These are phyloP conservation scores for Rhizopogon sp. DNA, from an alignment of 768 basidiomycete species.

Conservation along the genomic window DNA sequence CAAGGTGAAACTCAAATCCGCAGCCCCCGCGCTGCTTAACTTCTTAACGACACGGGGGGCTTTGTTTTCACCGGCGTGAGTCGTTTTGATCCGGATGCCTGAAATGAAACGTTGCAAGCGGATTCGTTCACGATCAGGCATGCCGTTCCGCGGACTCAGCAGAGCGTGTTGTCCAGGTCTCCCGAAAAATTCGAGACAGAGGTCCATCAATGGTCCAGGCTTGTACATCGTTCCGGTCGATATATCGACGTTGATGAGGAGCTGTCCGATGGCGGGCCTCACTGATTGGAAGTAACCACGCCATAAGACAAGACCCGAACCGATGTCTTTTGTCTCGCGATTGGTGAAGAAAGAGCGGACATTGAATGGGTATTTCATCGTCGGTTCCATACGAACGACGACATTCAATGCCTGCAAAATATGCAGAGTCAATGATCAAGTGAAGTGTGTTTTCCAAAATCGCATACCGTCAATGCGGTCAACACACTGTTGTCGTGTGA, in stretches of 20 bases:
- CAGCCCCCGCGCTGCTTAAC: slow-evolving; percentile 50
- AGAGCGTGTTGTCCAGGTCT: slow-evolving; percentile 23
- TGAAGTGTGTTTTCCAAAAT: neutral
- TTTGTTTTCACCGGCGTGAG: slow-evolving; percentile 32
- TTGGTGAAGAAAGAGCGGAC: slow-evolving; percentile 71
- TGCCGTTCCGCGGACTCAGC: slow-evolving; percentile 33
- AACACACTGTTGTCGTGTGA: slow-evolving; percentile 63
- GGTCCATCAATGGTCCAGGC: slow-evolving; percentile 49
- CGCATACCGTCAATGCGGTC: slow-evolving; percentile 58
- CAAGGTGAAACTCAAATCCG: slow-evolving; percentile 48
- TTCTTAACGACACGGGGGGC: slow-evolving; percentile 60
- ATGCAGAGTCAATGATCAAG: neutral
- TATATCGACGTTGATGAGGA: slow-evolving; percentile 76
- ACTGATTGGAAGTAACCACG: slow-evolving; percentile 80
- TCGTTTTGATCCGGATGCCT: slow-evolving; percentile 46
- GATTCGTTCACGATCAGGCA: slow-evolving; percentile 50
- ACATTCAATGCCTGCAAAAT: slow-evolving; percentile 61
- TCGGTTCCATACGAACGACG: slow-evolving; percentile 71
- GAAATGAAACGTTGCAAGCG: slow-evolving; percentile 52
- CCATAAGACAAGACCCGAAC: slow-evolving; percentile 66
- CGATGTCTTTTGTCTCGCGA: slow-evolving; percentile 47
- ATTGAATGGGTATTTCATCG: slow-evolving; percentile 62
- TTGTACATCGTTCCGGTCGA: slow-evolving; percentile 75
- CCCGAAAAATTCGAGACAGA: slow-evolving; percentile 55
- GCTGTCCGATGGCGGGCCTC: slow-evolving; percentile 55